Conservation (phyloP, 2,329 filamentous ascomycete genomes). For the Sarocladium kiliense region DNA sequence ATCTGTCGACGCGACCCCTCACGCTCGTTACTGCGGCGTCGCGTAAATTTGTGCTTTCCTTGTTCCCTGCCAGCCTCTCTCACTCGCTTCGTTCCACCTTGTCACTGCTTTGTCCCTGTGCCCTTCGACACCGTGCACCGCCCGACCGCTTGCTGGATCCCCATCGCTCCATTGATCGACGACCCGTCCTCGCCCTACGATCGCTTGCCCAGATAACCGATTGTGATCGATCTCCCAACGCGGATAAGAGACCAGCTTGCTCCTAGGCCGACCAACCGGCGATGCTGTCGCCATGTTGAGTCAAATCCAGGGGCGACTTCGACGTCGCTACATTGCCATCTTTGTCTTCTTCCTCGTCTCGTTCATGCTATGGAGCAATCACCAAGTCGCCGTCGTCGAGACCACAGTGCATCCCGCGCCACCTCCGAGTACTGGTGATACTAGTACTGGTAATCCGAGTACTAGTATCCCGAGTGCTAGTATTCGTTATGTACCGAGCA, state of each 20-base stretch:
- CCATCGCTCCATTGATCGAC: background rate
- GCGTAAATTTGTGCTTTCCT: background rate
- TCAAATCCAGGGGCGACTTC: constrained; percentile 24
- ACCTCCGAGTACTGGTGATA: constrained; percentile 13
- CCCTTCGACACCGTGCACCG: background rate
- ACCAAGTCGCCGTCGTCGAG: background rate
- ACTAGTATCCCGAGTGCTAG: no score
- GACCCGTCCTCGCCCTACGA: background rate
- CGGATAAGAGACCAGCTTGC: background rate
- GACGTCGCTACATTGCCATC: constrained; percentile 27
- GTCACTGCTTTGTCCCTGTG: no score
- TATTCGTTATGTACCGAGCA: constrained; percentile 28
- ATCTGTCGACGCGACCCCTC: background rate
- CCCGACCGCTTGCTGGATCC: background rate
- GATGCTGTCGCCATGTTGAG: constrained; percentile 22
- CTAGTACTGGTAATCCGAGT: no score
- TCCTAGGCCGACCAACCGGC: background rate
- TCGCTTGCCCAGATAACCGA: background rate
- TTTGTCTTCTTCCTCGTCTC: constrained; percentile 21
- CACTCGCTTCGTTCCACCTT: no score
- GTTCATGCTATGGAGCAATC: constrained; percentile 20
- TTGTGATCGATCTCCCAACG: background rate
- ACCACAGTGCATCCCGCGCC: background rate
- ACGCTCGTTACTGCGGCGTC: background rate
- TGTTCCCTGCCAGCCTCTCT: background rate